phyloP scores from a whole-genome alignment of 805 yeast genomes.

The Hanseniaspora opuntiae region DNA sequence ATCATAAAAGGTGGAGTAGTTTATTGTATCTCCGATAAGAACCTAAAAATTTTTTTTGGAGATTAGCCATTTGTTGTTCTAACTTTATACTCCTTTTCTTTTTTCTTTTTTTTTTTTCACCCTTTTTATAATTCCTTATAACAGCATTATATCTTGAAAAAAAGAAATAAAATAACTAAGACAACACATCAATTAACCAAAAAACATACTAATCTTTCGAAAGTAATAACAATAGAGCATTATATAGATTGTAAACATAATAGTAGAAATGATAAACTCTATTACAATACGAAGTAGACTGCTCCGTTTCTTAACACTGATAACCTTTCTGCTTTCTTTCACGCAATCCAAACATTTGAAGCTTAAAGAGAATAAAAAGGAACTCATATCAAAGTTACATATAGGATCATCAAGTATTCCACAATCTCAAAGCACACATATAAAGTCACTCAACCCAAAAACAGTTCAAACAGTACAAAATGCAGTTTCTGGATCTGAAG shows the following conservation, averaged over 20 bases:
- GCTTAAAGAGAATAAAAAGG: not conserved
- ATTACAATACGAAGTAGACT: not conserved
- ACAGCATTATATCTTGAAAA: too few relatives aligned
- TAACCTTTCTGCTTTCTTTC: not conserved
- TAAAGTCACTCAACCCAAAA: not conserved
- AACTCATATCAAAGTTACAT: constrained; percentile 5
- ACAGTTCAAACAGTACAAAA: not conserved
- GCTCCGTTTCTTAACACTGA: not conserved
- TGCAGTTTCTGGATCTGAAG: constrained; percentile 8
- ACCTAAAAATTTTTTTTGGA: too few relatives aligned
- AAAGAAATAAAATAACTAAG: too few relatives aligned
- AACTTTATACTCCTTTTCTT: too few relatives aligned
- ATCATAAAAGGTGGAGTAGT: too few relatives aligned
- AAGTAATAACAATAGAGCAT: too few relatives aligned
- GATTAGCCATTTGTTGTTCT: too few relatives aligned
- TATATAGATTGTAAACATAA: not conserved
- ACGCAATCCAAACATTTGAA: not conserved
- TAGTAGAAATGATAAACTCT: not conserved
- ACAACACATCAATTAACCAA: too few relatives aligned
- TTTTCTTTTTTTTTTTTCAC: too few relatives aligned
- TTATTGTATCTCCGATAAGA: too few relatives aligned
- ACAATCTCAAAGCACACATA: not conserved
- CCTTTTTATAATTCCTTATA: too few relatives aligned
- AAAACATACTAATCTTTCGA: too few relatives aligned
- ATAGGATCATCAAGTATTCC: not conserved